Percentiles rank a stretch among this genome's conserved stretches.
These are phyloP conservation scores for Scopulariopsis brevicaulis DNA, from an alignment of 2,329 filamentous ascomycete genomes.

Conservation along the genomic window DNA sequence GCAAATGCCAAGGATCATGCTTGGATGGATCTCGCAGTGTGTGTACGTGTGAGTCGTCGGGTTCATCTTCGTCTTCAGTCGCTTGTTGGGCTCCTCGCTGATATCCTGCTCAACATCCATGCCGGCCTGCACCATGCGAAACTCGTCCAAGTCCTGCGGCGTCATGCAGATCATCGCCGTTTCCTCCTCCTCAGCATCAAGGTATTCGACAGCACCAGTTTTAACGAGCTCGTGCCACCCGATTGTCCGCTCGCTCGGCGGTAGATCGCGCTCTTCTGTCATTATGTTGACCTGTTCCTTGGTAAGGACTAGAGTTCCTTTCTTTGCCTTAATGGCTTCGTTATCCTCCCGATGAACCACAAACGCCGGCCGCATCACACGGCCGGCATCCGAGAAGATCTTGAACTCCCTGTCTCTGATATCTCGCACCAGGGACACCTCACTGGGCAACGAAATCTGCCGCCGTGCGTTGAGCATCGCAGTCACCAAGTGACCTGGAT, in stretches of 20 bases:
- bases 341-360: constrained; percentile 85
- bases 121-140: constrained; percentile 57
- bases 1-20: constrained; percentile 97
- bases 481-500: constrained; percentile 74
- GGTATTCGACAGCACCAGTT: constrained; percentile 82
- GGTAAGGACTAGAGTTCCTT: constrained; percentile 69
- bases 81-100: constrained; percentile 62
- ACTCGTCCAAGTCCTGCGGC: constrained; percentile 81
- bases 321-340: constrained; percentile 41
- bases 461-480: constrained; percentile 69
- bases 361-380: constrained; percentile 88
- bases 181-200: constrained; percentile 97
- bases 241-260: constrained; percentile 55
- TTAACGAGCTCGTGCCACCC: constrained; percentile 84
- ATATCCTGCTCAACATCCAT: constrained; percentile 50
- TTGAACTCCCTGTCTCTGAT: constrained; percentile 97
- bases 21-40: constrained; percentile 97
- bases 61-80: constrained; percentile 81
- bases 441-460: constrained; percentile 73
- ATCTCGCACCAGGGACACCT: constrained; percentile 90
- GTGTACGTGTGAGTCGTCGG: constrained; percentile 86
- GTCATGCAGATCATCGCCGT: constrained; percentile 99
- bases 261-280: constrained; percentile 61
- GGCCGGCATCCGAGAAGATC: constrained; percentile 93
- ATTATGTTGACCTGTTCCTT: constrained; percentile 68